Conservation (phyloP, 805 yeast genomes). For the Lipomyces sp. region DNA sequence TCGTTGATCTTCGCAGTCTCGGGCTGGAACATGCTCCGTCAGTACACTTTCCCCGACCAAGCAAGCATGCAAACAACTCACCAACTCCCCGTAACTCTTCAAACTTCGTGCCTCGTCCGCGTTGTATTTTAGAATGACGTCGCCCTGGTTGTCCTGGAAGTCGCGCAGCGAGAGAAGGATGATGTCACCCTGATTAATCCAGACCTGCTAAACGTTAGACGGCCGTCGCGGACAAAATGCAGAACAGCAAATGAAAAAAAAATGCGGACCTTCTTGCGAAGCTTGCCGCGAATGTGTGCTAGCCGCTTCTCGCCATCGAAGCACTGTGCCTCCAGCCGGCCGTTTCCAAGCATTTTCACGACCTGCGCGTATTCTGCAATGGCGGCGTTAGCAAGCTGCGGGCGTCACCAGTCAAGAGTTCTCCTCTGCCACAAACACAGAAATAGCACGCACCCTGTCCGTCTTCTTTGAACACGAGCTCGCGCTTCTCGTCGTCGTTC, state of each 20-base stretch:
- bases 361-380: conserved; percentile 86
- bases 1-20: conserved; percentile 96
- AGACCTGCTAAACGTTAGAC: conserved; percentile 35
- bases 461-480: conserved; percentile 84
- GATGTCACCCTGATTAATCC: conserved; percentile 99
- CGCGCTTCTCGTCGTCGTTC: conserved; percentile 87
- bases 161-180: conserved; percentile 94
- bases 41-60: background rate
- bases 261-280: conserved; percentile 84
- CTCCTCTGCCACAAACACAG: background rate
- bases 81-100: conserved; percentile 88
- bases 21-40: conserved; percentile 49
- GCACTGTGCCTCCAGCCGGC: conserved; percentile 92
- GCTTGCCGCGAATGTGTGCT: conserved; percentile 98
- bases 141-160: conserved; percentile 97
- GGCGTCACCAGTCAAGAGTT: background rate
- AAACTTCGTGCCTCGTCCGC: conserved; percentile 97
- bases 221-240: no score
- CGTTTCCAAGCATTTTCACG: conserved; percentile 96
- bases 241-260: background rate
- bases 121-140: conserved; percentile 92
- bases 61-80: background rate
- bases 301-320: conserved; percentile 91
- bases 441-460: conserved; percentile 55
- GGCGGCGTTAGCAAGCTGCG: no score